Evolutionary conservation across 2,329 filamentous ascomycete species (phyloP).

Genomic region (Trichoderma lentiforme): DNA sequence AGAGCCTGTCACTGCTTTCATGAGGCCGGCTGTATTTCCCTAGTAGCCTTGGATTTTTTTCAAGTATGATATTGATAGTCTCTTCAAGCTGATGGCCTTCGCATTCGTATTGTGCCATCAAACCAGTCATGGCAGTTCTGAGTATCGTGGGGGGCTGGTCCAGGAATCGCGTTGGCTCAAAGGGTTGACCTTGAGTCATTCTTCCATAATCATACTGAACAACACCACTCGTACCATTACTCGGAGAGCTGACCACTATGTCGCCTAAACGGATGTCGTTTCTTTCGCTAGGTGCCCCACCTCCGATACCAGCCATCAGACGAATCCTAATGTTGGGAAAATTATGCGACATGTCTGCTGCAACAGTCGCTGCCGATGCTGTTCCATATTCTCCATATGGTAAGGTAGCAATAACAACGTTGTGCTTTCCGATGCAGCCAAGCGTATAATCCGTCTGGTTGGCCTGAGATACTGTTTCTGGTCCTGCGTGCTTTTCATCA

Average conservation of each 20-base stretch:
- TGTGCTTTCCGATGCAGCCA: slow-evolving; percentile 20
- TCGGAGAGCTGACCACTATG: slow-evolving; percentile 15
- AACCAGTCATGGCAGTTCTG: background rate
- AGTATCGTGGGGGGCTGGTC: background rate
- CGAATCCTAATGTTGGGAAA: background rate
- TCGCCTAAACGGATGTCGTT: slow-evolving; percentile 20
- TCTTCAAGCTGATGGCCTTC: slow-evolving; percentile 19
- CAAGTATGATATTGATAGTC: background rate
- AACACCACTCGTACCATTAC: background rate
- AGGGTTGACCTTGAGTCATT: background rate
- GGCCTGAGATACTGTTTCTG: background rate
- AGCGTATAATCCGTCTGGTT: slow-evolving; percentile 16
- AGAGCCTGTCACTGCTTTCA: slow-evolving; percentile 16
- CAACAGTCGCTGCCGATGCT: background rate
- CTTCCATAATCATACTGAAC: background rate
- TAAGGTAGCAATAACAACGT: slow-evolving; percentile 22
- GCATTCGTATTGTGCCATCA: background rate
- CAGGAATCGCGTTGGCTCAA: background rate
- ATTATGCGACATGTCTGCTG: background rate
- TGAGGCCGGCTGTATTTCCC: slow-evolving; percentile 15
- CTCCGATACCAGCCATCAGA: slow-evolving; percentile 21
- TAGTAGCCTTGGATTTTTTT: slow-evolving; percentile 1
- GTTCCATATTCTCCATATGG: background rate
- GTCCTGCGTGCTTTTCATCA: background rate
- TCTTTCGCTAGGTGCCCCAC: slow-evolving; percentile 12